Base-by-base conservation (phyloP, 2,329 filamentous ascomycete genomes). In the Penicillium sp. region DNA sequence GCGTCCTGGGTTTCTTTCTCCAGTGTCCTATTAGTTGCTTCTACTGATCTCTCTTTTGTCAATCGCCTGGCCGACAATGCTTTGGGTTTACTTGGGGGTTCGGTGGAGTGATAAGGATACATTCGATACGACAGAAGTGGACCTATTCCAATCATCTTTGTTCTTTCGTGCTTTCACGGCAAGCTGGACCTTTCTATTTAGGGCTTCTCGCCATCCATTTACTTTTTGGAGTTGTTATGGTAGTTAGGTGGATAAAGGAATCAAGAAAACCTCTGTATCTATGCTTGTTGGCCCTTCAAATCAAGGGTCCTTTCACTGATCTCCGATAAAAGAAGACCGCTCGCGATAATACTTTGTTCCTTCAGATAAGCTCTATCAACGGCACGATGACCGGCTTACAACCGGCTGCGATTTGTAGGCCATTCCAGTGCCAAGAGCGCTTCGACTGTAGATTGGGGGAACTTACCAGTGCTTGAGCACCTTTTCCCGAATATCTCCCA, bases 191-290 rank as follows among this genome's bases (percentile, higher is more conserved):
- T 30, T 35, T 35, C 17, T 5, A 35, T 13, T 35, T 33, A 15
- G 49, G 49, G 30, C n/a, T 35, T 8, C 49, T 51, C 49, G n/a
- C 49, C 49, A 30, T 55, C 10, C 15, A n/a, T 9, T 44, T 45
- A 44, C 24, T 47, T 59, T 55, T 56, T 54, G 60, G 65, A 62
- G 65, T 67, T 65, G 24, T 59, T 28, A 42, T 42, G 57, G 62
- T n/a, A 59, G 45, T 37, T 55, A 51, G 60, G 58, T 47, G 53
- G 56, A 63, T 47, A 60, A 58, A 61, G 56, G 58, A 45, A 63
- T 58, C 26, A 50, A 50, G 58, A 47, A 40, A 56, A 61, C 40
- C 24, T 58, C 22, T 66, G 65, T 66, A 65, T 30, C 56, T 61
- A 65, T 59, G 56, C 51, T 37, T 19, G 37, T 42, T 56, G 53